Evolutionary conservation across 768 basidiomycete genomes (phyloP).

Genomic region (Gymnopilus junonius): DNA sequence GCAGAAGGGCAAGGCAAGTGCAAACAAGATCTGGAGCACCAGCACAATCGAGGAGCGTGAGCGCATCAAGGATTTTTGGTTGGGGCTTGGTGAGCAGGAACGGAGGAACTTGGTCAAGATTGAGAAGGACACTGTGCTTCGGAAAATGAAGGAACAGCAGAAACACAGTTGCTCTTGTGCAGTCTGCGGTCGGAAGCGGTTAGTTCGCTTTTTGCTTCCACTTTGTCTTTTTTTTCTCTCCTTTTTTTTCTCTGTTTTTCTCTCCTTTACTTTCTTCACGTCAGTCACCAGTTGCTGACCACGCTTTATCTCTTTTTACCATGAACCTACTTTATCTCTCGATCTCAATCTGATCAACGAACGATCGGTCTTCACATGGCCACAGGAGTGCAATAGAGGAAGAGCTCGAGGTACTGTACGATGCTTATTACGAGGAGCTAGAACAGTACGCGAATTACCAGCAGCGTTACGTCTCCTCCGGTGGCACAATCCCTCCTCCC

Average conservation of each 20-base stretch:
- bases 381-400: conserved; percentile 95
- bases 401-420: conserved; percentile 99
- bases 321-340: conserved; percentile 29
- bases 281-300: conserved; percentile 21
- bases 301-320: conserved; percentile 20
- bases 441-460: conserved; percentile 99
- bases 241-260: conserved; percentile 27
- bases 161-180: conserved; percentile 95
- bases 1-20: conserved; percentile 46
- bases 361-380: conserved; percentile 27
- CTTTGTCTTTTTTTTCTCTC: conserved; percentile 23
- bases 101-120: conserved; percentile 92
- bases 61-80: conserved; percentile 98
- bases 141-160: conserved; percentile 99
- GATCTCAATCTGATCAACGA: conserved; percentile 33
- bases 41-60: conserved; percentile 92
- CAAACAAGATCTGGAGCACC: conserved; percentile 94
- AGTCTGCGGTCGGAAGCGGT: conserved; percentile 95
- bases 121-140: conserved; percentile 96
- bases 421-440: conserved; percentile 99
- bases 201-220: conserved; percentile 23
- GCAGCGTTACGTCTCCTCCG: conserved; percentile 92
- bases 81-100: conserved; percentile 89
- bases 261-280: conserved; percentile 13
- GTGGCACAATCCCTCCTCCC: conserved; percentile 88